Percentiles rank a stretch among this genome's conserved stretches.
These are phyloP conservation scores for Paraphaeosphaeria minitans DNA, from an alignment of 2,329 filamentous ascomycete species.

Conservation along the genomic window DNA sequence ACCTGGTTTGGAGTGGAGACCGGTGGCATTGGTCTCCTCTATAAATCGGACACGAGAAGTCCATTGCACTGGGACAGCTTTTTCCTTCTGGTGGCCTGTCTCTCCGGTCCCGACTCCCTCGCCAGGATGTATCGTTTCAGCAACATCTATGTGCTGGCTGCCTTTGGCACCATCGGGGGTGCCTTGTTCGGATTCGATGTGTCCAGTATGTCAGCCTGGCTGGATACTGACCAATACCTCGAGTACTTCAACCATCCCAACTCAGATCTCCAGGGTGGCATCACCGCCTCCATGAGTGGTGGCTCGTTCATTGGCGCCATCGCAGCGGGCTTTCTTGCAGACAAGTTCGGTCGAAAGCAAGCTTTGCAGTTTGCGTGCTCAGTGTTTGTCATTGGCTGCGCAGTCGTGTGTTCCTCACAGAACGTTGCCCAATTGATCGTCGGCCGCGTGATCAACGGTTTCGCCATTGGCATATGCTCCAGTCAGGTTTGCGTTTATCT, in stretches of 20 bases:
- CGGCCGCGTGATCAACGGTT: conserved; percentile 53
- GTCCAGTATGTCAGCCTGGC: conserved; percentile 60
- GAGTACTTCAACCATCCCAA: conserved; percentile 55
- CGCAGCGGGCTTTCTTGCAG: conserved; percentile 57
- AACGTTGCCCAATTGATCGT: conserved; percentile 51
- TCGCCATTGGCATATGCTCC: conserved; percentile 51
- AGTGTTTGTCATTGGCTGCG: conserved; percentile 51
- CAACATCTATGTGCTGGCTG: conserved; percentile 60
- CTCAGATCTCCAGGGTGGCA: conserved; percentile 55
- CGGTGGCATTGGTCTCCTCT: neutral
- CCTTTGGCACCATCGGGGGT: conserved; percentile 59
- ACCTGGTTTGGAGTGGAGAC: neutral
- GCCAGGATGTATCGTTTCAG: conserved; percentile 41
- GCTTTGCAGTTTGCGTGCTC: conserved; percentile 56
- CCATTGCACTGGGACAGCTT: neutral
- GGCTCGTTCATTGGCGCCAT: conserved; percentile 56
- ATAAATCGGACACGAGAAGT: neutral
- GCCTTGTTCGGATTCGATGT: conserved; percentile 64
- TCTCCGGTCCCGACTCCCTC: neutral
- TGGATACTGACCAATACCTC: conserved; percentile 57
- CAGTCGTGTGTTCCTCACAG: conserved; percentile 50
- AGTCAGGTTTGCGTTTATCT: conserved; percentile 54
- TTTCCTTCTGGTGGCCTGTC: neutral
- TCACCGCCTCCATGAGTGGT: conserved; percentile 56
- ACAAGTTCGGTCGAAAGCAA: conserved; percentile 54